Percentiles rank a stretch among this genome's conserved stretches.
These are phyloP conservation scores for Dactylellina leptospora DNA, from an alignment of 2,329 filamentous ascomycete genomes.

Conservation along the genomic window DNA sequence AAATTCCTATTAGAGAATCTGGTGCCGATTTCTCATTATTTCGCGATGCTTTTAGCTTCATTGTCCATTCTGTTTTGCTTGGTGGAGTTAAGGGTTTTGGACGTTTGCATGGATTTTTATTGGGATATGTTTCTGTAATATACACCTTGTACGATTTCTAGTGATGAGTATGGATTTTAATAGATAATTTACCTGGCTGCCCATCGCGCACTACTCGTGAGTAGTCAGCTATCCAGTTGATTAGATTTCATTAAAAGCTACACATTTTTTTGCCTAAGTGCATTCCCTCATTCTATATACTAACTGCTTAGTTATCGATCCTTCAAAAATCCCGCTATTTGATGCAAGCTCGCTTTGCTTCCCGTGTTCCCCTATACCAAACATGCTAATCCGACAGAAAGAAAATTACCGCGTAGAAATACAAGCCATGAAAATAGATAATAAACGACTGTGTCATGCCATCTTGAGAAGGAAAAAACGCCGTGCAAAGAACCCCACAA, in stretches of 20 bases:
- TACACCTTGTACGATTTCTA: no score
- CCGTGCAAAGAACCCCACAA: not conserved
- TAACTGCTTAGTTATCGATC: not conserved
- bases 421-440: not conserved
- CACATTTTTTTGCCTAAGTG: not conserved
- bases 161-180: no score
- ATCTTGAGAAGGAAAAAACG: slow-evolving; percentile 7
- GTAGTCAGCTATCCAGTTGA: not conserved
- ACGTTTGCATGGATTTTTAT: no score
- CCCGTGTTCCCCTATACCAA: not conserved
- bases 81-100: no score
- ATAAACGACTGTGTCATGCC: not conserved
- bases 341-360: slow-evolving; percentile 12
- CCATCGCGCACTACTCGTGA: no score
- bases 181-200: no score
- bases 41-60: no score
- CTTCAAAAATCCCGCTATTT: not conserved
- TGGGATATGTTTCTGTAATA: no score
- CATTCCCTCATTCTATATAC: slow-evolving; percentile 4
- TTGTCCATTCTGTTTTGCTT: no score
- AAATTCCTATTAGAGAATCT: no score
- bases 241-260: not conserved
- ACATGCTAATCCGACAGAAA: not conserved
- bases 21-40: no score
- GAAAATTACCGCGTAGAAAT: not conserved